These are phyloP conservation scores for Hypomyces perniciosus DNA, from an alignment of 2,329 filamentous ascomycete genomes.

Conservation along the genomic window DNA sequence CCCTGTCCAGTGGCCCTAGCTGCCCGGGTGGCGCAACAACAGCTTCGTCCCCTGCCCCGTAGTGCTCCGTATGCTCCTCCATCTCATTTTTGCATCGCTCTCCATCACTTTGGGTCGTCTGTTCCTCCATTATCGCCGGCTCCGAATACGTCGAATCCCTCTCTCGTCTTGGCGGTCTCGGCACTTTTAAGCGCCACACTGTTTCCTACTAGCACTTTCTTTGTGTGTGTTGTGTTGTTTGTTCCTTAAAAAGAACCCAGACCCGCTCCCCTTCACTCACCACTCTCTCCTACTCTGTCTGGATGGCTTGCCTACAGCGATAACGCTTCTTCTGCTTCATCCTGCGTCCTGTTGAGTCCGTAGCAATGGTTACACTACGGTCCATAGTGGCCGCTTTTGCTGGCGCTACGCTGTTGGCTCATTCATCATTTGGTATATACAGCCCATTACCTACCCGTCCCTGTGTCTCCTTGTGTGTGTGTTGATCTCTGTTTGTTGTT, in stretches of 20 bases:
- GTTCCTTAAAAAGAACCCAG: neutral
- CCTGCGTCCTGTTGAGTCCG: slow-evolving; percentile 2
- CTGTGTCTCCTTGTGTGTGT: neutral
- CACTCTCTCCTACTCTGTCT: neutral
- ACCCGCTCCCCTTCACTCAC: neutral
- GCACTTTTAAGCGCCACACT: slow-evolving; percentile 4
- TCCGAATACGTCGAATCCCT: too few species aligned
- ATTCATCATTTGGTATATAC: slow-evolving; percentile 19
- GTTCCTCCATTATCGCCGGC: too few species aligned
- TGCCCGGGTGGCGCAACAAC: too few species aligned
- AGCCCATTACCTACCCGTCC: neutral
- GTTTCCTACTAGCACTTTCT: neutral
- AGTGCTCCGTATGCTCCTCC: too few species aligned
- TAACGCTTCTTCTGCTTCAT: neutral
- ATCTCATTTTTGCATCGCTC: too few species aligned
- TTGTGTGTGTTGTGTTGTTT: neutral
- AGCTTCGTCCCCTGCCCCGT: too few species aligned
- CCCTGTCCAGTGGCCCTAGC: too few species aligned
- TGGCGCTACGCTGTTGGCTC: slow-evolving; percentile 19
- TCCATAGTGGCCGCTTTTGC: slow-evolving; percentile 20
- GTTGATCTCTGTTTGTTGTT: slow-evolving; percentile 14
- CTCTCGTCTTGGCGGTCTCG: neutral
- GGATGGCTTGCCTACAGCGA: slow-evolving; percentile 7
- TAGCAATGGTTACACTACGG: slow-evolving; percentile 22
- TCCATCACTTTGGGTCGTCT: too few species aligned